phyloP scores from a whole-genome alignment of 257 asterid species.

The Gynochthodes officinalis region DNA sequence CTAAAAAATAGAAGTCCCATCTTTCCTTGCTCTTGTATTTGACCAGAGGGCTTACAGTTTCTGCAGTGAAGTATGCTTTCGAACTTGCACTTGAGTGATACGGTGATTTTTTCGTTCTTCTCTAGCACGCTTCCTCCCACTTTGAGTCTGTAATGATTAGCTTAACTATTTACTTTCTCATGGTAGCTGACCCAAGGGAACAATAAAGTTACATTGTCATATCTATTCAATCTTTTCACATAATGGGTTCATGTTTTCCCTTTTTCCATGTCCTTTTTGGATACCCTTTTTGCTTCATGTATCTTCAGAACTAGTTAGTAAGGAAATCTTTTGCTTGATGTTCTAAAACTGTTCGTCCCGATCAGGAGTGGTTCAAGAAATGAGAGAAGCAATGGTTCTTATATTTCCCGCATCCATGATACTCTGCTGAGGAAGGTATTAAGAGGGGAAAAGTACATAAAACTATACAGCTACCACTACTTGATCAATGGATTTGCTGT shows the following conservation, averaged over 20 bases:
- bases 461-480: constrained; percentile 91
- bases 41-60: not conserved
- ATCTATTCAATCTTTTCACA: not conserved
- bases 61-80: not conserved
- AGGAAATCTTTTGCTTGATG: constrained; percentile 9
- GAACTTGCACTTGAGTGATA: not conserved
- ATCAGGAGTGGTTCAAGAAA: constrained; percentile 59
- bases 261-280: not conserved
- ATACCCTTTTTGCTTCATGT: not conserved
- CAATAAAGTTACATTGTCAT: not conserved
- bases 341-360: constrained; percentile 16
- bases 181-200: not conserved
- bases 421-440: constrained; percentile 56
- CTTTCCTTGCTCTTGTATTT: not conserved
- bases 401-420: constrained; percentile 64
- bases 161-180: not conserved
- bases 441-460: constrained; percentile 74
- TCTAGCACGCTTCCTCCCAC: not conserved
- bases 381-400: constrained; percentile 31
- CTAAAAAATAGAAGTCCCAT: not conserved
- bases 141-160: not conserved
- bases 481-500: constrained; percentile 92
- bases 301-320: not conserved
- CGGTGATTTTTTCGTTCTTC: not conserved
- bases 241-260: not conserved